Evolutionary conservation across 2,329 filamentous ascomycete genomes (phyloP), one percentile per base, ranked within the genome.

Genomic region (Rutstroemia sp.): DNA sequence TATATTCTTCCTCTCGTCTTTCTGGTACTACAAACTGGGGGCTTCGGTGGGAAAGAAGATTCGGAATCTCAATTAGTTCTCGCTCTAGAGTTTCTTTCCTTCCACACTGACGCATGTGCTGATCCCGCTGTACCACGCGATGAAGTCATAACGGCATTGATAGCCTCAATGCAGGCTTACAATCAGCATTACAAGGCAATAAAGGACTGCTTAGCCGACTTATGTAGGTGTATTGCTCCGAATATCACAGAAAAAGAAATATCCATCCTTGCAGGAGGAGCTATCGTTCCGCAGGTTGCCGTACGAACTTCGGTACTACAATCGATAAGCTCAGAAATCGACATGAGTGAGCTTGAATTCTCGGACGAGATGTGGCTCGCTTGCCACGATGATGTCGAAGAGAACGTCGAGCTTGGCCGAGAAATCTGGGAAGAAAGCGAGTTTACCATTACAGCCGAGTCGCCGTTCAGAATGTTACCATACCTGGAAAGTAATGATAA

Each of bases 341-440:
- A 97, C 69, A 81, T 99, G 76, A 92, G 87, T 56, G 92, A 96
- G 52, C 77, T 92, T 37, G 81, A 85, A 30, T 94, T 91, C 67
- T 94, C 88, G 3, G 87, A 94, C 59, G 89, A 97, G 69, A 87
- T 99, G 21, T 99, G 91, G 91, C 78, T 99, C 44, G 89, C 89
- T 45, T 92, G 86, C 66, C 92, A 99, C 66, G 94, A 99, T 62
- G 89, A 95, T 64, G 83, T 90, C 19, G 83, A 87, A 45, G 92
- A 97, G 69, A 97, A 97, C 65, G 81, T 80, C 8, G 89, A 91
- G 47, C 77, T 95, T 53, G 92, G 88, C 6, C 81, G 79, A 51
- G 88, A 92, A 12, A 96, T 99, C 38, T 99, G 94, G 94, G 90
- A 95, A 67, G 94, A 96, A 67, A 95, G 92, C 68, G 87, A 83